phyloP scores from a whole-genome alignment of 2,329 filamentous ascomycete species.

The Pseudopithomyces chartarum region DNA sequence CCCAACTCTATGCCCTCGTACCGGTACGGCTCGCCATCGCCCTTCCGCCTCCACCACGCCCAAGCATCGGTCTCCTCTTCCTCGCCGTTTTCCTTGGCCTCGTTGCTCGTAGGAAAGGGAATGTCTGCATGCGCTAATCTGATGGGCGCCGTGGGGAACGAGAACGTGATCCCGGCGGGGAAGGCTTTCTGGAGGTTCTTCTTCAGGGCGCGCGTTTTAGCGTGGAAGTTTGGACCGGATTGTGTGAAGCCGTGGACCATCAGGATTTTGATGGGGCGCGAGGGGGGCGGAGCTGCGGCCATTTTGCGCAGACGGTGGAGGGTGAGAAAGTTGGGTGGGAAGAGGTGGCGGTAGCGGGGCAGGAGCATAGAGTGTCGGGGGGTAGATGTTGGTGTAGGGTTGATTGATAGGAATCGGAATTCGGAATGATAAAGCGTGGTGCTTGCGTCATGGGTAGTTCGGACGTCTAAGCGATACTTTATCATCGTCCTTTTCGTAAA shows the following conservation, averaged over 20 bases:
- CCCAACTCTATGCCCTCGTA: constrained; percentile 76
- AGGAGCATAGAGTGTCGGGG: background rate
- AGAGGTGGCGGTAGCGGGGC: constrained; percentile 17
- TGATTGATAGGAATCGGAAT: background rate
- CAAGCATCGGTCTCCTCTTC: constrained; percentile 69
- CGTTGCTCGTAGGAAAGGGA: constrained; percentile 52
- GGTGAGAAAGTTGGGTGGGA: constrained; percentile 19
- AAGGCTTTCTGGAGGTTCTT: constrained; percentile 80
- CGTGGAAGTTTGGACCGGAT: constrained; percentile 81
- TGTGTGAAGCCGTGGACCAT: constrained; percentile 80
- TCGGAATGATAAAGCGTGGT: background rate
- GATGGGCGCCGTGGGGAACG: constrained; percentile 55
- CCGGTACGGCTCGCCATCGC: constrained; percentile 56
- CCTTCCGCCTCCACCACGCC: constrained; percentile 81
- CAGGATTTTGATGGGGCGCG: constrained; percentile 50
- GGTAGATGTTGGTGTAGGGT: background rate
- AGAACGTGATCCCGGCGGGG: constrained; percentile 54
- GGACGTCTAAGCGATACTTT: background rate
- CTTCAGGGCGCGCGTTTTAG: constrained; percentile 85
- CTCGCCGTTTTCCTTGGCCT: constrained; percentile 35
- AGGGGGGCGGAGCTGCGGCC: constrained; percentile 34
- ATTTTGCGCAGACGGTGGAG: constrained; percentile 34
- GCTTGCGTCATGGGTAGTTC: background rate
- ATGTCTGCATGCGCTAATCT: constrained; percentile 53
- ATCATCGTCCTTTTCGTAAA: no score